Evolutionary conservation across 371 early-diverging fungal genomes (phyloP).

Genomic region (Mucor saturninus): DNA sequence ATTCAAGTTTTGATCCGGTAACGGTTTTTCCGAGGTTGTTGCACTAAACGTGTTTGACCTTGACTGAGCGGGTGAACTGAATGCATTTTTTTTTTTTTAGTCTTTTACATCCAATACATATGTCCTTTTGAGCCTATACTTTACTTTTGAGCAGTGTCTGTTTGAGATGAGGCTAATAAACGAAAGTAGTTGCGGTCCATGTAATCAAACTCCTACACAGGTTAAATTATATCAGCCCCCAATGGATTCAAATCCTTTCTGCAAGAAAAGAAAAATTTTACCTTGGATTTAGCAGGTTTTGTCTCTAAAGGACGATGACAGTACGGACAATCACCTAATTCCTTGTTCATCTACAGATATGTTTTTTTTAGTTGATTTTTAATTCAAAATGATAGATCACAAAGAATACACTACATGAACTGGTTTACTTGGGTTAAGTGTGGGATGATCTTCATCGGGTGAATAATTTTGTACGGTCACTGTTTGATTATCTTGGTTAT

Average conservation of each 20-base stretch:
- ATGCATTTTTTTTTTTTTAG: background rate
- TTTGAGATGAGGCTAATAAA: constrained; percentile 48
- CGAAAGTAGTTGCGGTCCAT: constrained; percentile 75
- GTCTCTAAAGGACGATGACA: constrained; percentile 41
- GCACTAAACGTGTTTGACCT: constrained; percentile 22
- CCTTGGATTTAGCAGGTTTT: background rate
- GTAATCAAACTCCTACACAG: constrained; percentile 36
- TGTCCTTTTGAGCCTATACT: too few species aligned
- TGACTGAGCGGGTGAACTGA: constrained; percentile 23
- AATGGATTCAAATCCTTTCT: too few species aligned
- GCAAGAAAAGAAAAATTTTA: background rate
- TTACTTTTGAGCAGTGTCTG: constrained; percentile 42
- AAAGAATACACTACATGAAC: constrained; percentile 6
- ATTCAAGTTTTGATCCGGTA: constrained; percentile 28
- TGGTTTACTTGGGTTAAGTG: constrained; percentile 1
- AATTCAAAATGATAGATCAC: background rate
- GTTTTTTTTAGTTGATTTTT: background rate
- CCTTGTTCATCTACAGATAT: background rate
- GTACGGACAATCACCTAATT: constrained; percentile 32
- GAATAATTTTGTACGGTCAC: constrained; percentile 44
- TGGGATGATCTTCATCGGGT: constrained; percentile 17
- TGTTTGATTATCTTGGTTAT: constrained; percentile 46
- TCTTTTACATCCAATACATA: too few species aligned
- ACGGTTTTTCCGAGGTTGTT: constrained; percentile 4
- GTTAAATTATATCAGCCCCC: background rate